Base-by-base conservation (phyloP, 148 eudicot genomes). In the Silene conica region DNA sequence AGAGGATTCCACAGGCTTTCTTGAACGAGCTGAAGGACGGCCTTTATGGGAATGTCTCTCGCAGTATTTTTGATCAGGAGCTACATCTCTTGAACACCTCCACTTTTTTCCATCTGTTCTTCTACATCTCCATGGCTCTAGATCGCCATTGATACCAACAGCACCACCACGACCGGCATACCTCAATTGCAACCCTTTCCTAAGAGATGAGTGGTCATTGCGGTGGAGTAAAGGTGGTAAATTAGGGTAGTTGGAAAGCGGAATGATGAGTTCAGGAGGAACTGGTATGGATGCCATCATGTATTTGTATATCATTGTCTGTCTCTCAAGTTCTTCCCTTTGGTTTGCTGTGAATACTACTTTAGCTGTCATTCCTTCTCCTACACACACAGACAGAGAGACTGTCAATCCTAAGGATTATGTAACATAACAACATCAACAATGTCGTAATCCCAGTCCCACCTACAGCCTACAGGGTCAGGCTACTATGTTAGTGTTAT, bases 41-140 rank as follows among this genome's bases (percentile, higher is more conserved):
- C 85, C 87, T 74, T 87, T 92, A 73, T 88, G 95, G 72, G 87
- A 81, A 76, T 92, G 97, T 2, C 96, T 75, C 84, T 92, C 97
- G 72, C 97, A 92, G 72, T 90, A 92, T 80, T 92, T 92, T 25
- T 88, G 95, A n/a, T 90, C 87, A 6, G 96, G 96, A 5, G 89
- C 86, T 43, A 88, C 96, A 69, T 92, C 92, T 63, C 96, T 86
- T 0, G 97, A 87, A 55, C 97, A 91, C 75, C 93, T 77, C 97
- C 97, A 91, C 73, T 91, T 91, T 66, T 91, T 91, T 63, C 92
- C 97, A 73, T 92, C 96, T 22, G 97, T 92, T 78, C 97, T 87
- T 56, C 83, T 76, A 74, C 97, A 92, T 83, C 97, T 80, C 96
- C 97, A 87, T 34, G 96, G 93, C 84, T 92, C 97, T 20, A 87